Conservation (phyloP, 306 rosid species). For the Dalbergia cultrata region DNA sequence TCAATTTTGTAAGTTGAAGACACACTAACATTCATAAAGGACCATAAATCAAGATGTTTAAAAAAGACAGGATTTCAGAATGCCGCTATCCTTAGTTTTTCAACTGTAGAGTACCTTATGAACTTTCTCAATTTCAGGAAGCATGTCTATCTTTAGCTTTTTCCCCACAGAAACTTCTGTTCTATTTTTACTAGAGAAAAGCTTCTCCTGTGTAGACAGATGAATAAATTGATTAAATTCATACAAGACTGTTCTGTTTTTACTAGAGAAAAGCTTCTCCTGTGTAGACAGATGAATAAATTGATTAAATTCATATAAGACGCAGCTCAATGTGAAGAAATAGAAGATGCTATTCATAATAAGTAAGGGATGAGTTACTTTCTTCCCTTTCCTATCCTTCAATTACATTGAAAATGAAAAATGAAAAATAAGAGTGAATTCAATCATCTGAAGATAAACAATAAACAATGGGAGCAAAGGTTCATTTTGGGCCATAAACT, state of each 20-base stretch:
- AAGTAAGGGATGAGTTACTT: neutral
- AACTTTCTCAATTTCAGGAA: conserved; percentile 96
- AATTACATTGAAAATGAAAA: conserved; percentile 9
- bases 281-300: conserved; percentile 50
- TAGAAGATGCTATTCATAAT: neutral
- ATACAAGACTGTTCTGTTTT: conserved; percentile 65
- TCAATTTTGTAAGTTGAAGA: conserved; percentile 26
- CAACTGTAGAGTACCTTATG: conserved; percentile 76
- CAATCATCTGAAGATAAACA: conserved; percentile 19
- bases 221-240: conserved; percentile 48
- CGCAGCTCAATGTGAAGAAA: conserved; percentile 32
- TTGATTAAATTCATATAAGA: conserved; percentile 48
- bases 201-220: conserved; percentile 79
- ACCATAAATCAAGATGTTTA: conserved; percentile 34
- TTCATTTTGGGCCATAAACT: too few species aligned
- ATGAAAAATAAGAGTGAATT: neutral
- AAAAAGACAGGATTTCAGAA: neutral
- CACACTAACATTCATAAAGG: conserved; percentile 24
- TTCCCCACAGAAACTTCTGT: conserved; percentile 90
- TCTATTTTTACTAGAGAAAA: conserved; percentile 89
- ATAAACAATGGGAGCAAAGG: neutral
- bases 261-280: conserved; percentile 97
- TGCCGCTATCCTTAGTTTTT: conserved; percentile 29
- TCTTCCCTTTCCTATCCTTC: neutral
- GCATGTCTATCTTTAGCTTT: conserved; percentile 94